Evolutionary conservation across 2,329 filamentous ascomycete genomes (phyloP).

Genomic region (Metarhizium robertsii): DNA sequence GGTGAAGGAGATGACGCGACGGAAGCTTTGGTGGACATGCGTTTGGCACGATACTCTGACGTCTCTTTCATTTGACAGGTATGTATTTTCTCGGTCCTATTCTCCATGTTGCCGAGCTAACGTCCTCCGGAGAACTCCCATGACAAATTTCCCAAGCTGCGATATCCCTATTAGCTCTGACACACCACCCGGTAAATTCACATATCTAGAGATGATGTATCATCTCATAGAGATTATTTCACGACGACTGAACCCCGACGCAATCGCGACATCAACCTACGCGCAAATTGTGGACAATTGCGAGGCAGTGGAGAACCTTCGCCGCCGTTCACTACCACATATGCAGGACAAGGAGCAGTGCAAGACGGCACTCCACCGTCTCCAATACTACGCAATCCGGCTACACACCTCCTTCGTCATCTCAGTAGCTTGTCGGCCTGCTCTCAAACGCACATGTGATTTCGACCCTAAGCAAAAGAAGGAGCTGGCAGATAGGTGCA

Average conservation of each 20-base stretch:
- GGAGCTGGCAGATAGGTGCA: constrained; percentile 48
- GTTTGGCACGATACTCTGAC: constrained; percentile 60
- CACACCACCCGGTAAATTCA: constrained; percentile 36
- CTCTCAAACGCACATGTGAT: constrained; percentile 44
- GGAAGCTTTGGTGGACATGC: constrained; percentile 55
- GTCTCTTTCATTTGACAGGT: constrained; percentile 57
- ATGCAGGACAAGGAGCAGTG: constrained; percentile 52
- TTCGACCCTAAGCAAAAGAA: constrained; percentile 44
- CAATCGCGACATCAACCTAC: constrained; percentile 38
- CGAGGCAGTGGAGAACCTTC: constrained; percentile 42
- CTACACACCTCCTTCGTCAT: constrained; percentile 57
- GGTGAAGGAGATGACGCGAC: constrained; percentile 44
- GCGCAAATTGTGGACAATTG: constrained; percentile 49
- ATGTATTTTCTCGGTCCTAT: constrained; percentile 9
- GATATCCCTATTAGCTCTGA: constrained; percentile 38
- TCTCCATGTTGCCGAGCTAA: background rate
- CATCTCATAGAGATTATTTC: constrained; percentile 54
- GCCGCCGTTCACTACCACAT: constrained; percentile 37
- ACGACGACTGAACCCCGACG: constrained; percentile 45
- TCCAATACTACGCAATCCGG: constrained; percentile 56
- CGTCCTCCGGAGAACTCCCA: constrained; percentile 38
- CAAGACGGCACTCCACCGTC: constrained; percentile 51
- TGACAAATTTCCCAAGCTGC: constrained; percentile 50
- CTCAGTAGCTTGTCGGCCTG: constrained; percentile 55
- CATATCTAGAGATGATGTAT: constrained; percentile 58